Evolutionary conservation across 2,329 filamentous ascomycete genomes (phyloP).

Genomic region (Neocucurbitaria cava): DNA sequence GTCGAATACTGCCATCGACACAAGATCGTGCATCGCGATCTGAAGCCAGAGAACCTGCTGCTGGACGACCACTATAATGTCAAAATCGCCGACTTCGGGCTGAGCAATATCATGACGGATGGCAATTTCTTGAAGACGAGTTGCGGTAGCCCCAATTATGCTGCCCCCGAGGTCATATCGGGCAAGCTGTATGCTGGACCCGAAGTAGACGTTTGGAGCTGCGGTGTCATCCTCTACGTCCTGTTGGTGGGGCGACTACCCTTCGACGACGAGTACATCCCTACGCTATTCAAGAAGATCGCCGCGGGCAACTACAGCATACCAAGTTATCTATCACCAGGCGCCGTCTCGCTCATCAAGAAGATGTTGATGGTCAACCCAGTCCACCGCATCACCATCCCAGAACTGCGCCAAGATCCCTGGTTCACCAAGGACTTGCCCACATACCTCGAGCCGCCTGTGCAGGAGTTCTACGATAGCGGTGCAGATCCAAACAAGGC

Average conservation of each 20-base stretch:
- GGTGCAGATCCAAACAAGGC: slow-evolving; percentile 93
- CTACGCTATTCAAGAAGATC: slow-evolving; percentile 96
- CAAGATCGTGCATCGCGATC: slow-evolving; percentile 96
- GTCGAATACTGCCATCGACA: slow-evolving; percentile 99
- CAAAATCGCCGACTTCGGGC: slow-evolving; percentile 98
- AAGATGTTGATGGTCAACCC: slow-evolving; percentile 96
- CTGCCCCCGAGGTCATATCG: slow-evolving; percentile 95
- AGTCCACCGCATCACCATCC: slow-evolving; percentile 90
- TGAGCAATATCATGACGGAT: slow-evolving; percentile 99
- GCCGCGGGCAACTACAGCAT: slow-evolving; percentile 92
- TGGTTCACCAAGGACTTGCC: slow-evolving; percentile 93
- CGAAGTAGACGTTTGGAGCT: slow-evolving; percentile 97
- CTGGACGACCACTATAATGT: slow-evolving; percentile 96
- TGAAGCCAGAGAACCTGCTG: slow-evolving; percentile 96
- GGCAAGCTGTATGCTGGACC: slow-evolving; percentile 97
- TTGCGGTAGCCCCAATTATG: slow-evolving; percentile 97
- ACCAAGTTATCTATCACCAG: slow-evolving; percentile 86
- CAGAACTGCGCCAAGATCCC: slow-evolving; percentile 88
- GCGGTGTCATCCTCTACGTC: slow-evolving; percentile 80
- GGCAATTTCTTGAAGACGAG: slow-evolving; percentile 99
- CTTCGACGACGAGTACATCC: slow-evolving; percentile 98
- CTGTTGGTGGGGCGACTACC: slow-evolving; percentile 74
- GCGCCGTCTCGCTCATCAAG: slow-evolving; percentile 82
- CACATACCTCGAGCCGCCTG: slow-evolving; percentile 82
- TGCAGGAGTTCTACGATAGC: slow-evolving; percentile 91